These are phyloP conservation scores for Scenedesmus sp. DNA, from an alignment of 163 green algal genomes.

Conservation along the genomic window DNA sequence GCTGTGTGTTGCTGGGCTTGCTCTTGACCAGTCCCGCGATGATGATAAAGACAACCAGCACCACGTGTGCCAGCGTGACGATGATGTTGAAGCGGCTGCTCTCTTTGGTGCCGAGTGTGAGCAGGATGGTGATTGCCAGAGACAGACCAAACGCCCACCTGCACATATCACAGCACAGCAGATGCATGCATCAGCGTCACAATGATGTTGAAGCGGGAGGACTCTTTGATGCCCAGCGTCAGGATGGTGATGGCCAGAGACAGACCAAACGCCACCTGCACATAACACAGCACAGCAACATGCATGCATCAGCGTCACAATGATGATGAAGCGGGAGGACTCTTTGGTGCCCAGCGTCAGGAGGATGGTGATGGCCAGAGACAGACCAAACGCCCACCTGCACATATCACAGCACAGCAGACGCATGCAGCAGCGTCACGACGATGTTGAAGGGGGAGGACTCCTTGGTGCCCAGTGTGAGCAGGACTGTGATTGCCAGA, in stretches of 20 bases:
- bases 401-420: too few relatives aligned
- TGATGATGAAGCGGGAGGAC: too few relatives aligned
- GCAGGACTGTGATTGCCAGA: neutral
- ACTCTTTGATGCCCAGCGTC: neutral
- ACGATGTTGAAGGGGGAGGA: neutral
- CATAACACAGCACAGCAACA: too few relatives aligned
- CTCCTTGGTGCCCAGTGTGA: neutral
- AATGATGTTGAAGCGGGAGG: neutral
- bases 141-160: constrained; percentile 53
- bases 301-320: too few relatives aligned
- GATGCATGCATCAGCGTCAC: neutral
- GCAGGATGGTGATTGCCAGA: constrained; percentile 63
- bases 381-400: too few relatives aligned
- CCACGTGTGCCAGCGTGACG: constrained; percentile 45
- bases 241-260: neutral
- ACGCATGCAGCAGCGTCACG: too few relatives aligned
- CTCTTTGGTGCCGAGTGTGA: constrained; percentile 71
- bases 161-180: neutral
- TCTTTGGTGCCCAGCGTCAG: too few relatives aligned
- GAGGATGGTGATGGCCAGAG: too few relatives aligned
- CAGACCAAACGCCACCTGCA: too few relatives aligned
- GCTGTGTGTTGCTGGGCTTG: constrained; percentile 16
- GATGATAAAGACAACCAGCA: constrained; percentile 59
- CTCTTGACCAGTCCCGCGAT: constrained; percentile 37
- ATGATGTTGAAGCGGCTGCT: constrained; percentile 73